phyloP scores from a whole-genome alignment of 257 asterid species.

The Plantago elongata region DNA sequence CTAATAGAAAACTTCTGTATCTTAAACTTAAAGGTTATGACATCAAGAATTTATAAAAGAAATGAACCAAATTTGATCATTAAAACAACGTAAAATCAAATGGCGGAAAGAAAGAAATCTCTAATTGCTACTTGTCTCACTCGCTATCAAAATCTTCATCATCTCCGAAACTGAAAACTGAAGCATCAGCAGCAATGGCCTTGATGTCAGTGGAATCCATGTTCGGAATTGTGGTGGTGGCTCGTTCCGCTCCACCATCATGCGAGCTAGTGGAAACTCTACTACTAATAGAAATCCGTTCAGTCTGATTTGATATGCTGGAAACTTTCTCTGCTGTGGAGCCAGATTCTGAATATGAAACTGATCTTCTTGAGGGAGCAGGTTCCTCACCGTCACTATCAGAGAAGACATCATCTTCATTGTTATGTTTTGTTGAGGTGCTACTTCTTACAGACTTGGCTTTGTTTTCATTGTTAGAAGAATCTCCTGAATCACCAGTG shows the following conservation, averaged over 20 bases:
- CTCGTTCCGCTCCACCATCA: conserved; percentile 40
- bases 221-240: conserved; percentile 38
- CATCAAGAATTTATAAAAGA: too few species aligned
- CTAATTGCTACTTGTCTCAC: conserved; percentile 16
- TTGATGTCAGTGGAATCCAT: conserved; percentile 68
- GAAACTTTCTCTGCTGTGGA: conserved; percentile 33
- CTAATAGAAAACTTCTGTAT: too few species aligned
- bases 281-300: conserved; percentile 41
- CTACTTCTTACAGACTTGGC: conserved; percentile 31
- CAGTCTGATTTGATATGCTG: conserved; percentile 37
- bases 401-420: conserved; percentile 77
- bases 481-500: conserved; percentile 33
- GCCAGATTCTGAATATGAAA: conserved; percentile 31
- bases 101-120: too few species aligned
- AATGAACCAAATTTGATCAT: too few species aligned
- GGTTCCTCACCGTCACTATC: conserved; percentile 88
- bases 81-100: too few species aligned
- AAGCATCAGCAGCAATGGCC: conserved; percentile 98
- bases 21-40: too few species aligned
- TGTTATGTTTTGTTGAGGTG: conserved; percentile 36
- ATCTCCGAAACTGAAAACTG: conserved; percentile 93
- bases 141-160: conserved; percentile 89
- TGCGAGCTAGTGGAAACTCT: conserved; percentile 27
- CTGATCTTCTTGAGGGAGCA: conserved; percentile 32
- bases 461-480: conserved; percentile 41